Base-by-base conservation (phyloP, 208 protist species). In the Novymonas esmeraldas region DNA sequence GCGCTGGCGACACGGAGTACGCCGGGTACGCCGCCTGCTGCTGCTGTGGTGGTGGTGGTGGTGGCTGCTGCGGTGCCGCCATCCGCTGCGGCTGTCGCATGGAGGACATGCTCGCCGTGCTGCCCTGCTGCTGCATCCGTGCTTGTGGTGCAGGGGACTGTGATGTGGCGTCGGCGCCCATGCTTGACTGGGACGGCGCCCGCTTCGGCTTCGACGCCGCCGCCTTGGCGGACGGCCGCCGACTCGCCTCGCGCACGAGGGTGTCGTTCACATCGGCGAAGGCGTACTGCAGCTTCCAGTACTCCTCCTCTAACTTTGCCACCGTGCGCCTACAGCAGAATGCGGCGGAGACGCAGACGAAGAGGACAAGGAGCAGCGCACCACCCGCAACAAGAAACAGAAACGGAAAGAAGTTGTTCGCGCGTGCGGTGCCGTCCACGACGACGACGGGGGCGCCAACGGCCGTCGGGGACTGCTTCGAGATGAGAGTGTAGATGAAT, bases 261-360 rank as follows among this genome's bases (percentile, higher is more conserved):
- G 56, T 31, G 13, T 60, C 13, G 28, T 73, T 73, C 59, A 65
- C 41, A 29, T 73, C 41, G 3, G 67, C 58, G 9, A 52, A 73
- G 58, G 67, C 31, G 50, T 66, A 36, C 16, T 73, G 64, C 29
- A 72, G 24, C 14, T 34, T 44, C 65, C 64, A 78, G 59, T 78
- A 78, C 34, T 26, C 29, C 51, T 56, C 49, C 61, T 75, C 56
- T 55, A 67, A 28, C 52, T 39, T 26, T 18, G 58, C 22, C n/a
- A 67, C 58, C n/a, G 14, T 44, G 22, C 42, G 46, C n/a, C 45
- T 55, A 34, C 59, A 70, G 33, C 56, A 70, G 58, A 80, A 73
- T 2, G 64, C 46, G 13, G 50, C 20, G 18, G 34, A 20, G 26
- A 80, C 14, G 7, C 58, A 56, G 20, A 59, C 28, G 6, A 80